These are phyloP conservation scores for Stagonosporopsis cucurbitacearum DNA, from an alignment of 2,329 filamentous ascomycete species.

Conservation along the genomic window DNA sequence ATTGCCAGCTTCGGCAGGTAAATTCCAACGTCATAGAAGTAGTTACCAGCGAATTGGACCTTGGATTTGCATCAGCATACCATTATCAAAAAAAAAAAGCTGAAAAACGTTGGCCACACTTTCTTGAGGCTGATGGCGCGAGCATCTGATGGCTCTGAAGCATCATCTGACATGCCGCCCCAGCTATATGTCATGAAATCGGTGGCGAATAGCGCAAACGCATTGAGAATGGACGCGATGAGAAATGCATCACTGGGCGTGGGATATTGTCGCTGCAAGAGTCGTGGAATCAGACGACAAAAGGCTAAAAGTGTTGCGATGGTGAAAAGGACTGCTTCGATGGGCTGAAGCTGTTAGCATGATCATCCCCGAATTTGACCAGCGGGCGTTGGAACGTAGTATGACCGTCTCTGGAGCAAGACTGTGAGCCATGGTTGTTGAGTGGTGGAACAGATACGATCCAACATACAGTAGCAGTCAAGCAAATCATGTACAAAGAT, in stretches of 20 bases:
- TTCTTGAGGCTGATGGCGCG: constrained; percentile 25
- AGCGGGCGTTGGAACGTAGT: constrained; percentile 6
- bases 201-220: constrained; percentile 26
- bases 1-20: constrained; percentile 28
- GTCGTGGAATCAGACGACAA: constrained; percentile 25
- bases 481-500: neutral
- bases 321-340: constrained; percentile 20
- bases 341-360: constrained; percentile 20
- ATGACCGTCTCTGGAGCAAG: constrained; percentile 20
- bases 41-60: constrained; percentile 29
- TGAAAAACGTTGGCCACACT: neutral
- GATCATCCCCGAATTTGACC: neutral
- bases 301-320: constrained; percentile 24
- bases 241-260: constrained; percentile 27
- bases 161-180: constrained; percentile 27
- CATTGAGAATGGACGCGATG: constrained; percentile 25
- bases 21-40: constrained; percentile 30
- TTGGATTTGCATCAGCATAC: neutral
- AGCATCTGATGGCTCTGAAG: constrained; percentile 12
- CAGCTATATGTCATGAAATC: constrained; percentile 28
- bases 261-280: constrained; percentile 21
- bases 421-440: constrained; percentile 11
- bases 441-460: neutral
- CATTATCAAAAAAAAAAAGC: too few species aligned
- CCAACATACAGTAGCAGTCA: neutral